Conservation (phyloP, 108 stramenopile genomes). For the Stephanodiscus triporus region DNA sequence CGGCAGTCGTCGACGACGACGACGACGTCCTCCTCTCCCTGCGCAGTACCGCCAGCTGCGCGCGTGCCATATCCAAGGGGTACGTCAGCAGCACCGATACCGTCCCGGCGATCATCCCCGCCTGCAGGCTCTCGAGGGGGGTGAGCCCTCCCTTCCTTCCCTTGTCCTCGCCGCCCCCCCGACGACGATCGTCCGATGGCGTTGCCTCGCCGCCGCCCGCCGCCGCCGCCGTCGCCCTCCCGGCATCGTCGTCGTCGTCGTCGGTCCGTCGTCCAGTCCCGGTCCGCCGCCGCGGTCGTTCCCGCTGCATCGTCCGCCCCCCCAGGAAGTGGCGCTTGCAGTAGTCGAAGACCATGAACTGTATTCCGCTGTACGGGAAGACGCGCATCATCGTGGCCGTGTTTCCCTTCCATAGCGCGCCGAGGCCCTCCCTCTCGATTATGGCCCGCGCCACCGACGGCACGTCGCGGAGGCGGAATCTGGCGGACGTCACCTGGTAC, state of each 20-base stretch:
- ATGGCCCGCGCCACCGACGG: constrained; percentile 69
- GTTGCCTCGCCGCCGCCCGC: too few relatives aligned
- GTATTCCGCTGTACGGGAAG: constrained; percentile 96
- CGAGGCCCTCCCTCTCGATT: constrained; percentile 76
- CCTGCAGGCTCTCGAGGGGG: constrained; percentile 80
- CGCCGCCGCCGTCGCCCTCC: neutral
- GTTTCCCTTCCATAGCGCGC: constrained; percentile 95
- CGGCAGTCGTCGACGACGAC: neutral
- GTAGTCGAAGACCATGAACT: constrained; percentile 96
- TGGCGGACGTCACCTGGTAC: constrained; percentile 78
- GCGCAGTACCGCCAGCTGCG: constrained; percentile 92
- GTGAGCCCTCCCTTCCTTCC: constrained; percentile 62
- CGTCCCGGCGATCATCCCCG: constrained; percentile 91
- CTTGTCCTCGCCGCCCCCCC: too few relatives aligned
- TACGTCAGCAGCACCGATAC: constrained; percentile 88
- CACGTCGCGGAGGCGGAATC: constrained; percentile 71
- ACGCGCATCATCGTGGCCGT: constrained; percentile 95
- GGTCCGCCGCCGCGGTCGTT: neutral
- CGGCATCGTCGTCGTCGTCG: neutral
- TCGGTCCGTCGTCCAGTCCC: too few relatives aligned
- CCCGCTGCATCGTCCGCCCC: constrained; percentile 16
- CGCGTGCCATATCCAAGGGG: constrained; percentile 94
- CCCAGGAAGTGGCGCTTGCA: constrained; percentile 71
- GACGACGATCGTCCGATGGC: too few relatives aligned
- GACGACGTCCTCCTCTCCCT: constrained; percentile 40